These are phyloP conservation scores for peach (Prunus persica) DNA, from an alignment of 306 rosid species.

Conservation along the genomic window DNA sequence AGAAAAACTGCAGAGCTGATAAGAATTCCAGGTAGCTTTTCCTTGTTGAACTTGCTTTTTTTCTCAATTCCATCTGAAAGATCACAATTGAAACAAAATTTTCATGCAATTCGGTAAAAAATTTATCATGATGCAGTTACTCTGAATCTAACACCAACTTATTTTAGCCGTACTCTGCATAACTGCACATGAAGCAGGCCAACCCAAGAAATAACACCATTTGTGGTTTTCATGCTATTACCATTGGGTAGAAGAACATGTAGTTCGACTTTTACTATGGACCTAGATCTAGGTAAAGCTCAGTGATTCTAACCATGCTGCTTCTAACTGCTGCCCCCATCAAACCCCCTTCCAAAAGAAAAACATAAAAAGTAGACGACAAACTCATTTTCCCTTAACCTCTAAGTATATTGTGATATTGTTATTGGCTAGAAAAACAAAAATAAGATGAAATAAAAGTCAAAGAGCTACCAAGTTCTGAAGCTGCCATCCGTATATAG, in stretches of 20 bases:
- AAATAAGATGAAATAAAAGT: not conserved
- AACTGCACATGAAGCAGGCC: not conserved
- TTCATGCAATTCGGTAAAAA: not conserved
- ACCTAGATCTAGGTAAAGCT: not conserved
- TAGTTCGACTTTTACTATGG: too few relatives aligned
- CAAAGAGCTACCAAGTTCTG: conserved; percentile 1
- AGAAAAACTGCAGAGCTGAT: conserved; percentile 4
- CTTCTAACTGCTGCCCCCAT: not conserved
- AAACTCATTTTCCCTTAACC: not conserved
- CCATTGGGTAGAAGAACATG: too few relatives aligned
- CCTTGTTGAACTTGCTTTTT: not conserved
- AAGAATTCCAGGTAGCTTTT: not conserved
- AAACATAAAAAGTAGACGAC: not conserved
- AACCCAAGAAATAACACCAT: not conserved
- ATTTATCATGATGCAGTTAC: not conserved
- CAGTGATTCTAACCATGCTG: not conserved
- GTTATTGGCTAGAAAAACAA: not conserved
- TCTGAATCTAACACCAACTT: not conserved
- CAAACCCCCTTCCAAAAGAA: not conserved
- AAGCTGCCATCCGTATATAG: conserved; percentile 10
- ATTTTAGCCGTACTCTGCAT: not conserved
- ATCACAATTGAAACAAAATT: not conserved
- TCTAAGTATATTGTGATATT: not conserved
- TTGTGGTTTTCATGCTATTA: not conserved
- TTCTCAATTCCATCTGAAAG: not conserved